Evolutionary conservation across 2,329 filamentous ascomycete species (phyloP).

Genomic region (Ilyonectria mors-panacis): DNA sequence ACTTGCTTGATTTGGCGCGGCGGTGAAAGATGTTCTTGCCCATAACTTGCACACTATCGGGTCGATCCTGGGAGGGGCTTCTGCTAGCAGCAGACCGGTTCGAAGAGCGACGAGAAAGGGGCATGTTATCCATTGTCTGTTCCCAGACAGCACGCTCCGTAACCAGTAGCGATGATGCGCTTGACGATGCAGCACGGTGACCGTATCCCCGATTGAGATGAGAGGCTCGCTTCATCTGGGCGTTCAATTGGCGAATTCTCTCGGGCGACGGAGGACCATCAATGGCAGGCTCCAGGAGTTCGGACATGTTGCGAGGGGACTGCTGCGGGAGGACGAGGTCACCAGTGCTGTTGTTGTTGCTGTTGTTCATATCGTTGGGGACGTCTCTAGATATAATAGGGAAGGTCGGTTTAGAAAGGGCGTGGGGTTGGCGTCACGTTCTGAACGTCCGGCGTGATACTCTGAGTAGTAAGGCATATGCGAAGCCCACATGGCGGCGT

Average conservation of each 20-base stretch:
- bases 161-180: constrained; percentile 65
- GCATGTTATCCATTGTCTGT: constrained; percentile 62
- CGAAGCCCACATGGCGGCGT: constrained; percentile 46
- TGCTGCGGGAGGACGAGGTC: constrained; percentile 37
- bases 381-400: constrained; percentile 20
- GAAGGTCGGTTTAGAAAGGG: constrained; percentile 26
- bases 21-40: constrained; percentile 73
- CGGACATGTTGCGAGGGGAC: constrained; percentile 50
- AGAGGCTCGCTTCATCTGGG: constrained; percentile 71
- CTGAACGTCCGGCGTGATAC: constrained; percentile 42
- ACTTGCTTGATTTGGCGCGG: constrained; percentile 61
- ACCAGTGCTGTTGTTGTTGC: constrained; percentile 8
- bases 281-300: constrained; percentile 70
- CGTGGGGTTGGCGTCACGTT: constrained; percentile 38
- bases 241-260: constrained; percentile 70
- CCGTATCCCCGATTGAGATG: constrained; percentile 52
- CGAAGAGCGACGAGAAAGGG: constrained; percentile 70
- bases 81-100: constrained; percentile 68
- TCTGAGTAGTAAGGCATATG: constrained; percentile 47
- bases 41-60: constrained; percentile 73
- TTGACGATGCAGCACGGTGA: constrained; percentile 65
- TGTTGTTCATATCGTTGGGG: constrained; percentile 20
- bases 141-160: constrained; percentile 66
- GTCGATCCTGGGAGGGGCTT: constrained; percentile 67
- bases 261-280: constrained; percentile 75